Base-by-base conservation (phyloP, 2,329 filamentous ascomycete genomes). In the Emmonsia crescens region DNA sequence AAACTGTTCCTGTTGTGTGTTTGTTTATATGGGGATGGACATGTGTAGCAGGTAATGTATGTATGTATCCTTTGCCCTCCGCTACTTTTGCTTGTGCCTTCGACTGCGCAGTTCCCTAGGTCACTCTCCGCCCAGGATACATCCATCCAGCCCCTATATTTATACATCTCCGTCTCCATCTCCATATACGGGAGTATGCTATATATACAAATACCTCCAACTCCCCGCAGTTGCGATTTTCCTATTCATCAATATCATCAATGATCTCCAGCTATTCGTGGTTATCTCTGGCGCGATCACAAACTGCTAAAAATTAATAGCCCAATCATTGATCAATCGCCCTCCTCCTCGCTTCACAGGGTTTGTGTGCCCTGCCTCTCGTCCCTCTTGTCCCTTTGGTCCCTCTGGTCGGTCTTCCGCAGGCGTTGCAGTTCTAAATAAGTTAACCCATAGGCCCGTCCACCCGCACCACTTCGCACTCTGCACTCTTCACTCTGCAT, bases 261-360 rank as follows among this genome's bases (percentile, higher is more conserved):
- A 57, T 46, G 55, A 57, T 57, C 24, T n/a, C 40, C 38, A 46
- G 40, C 55, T 31, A 57, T 57, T 57, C 55, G 55, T 57, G 38
- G n/a, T n/a, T 31, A n/a, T 33, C 55, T 8, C 14, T 6, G 40
- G 38, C 38, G 38, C 55, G 9, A 44, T 57, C 55, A 57, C 55
- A 42, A 31, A 38, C 40, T 29, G 33, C 52, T 40, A 55, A 27
- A 27, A 55, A 14, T 38, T 40, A 21, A 40, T n/a, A 55, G 52
- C n/a, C 52, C 33, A 55, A 31, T 36, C 31, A 40, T n/a, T 40
- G 52, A 12, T 33, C 33, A 55, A 31, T 36, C 31, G 49, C 49
- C 49, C 49, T 19, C 27, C 49, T 36, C 3, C 27, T 49, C 49
- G 27, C 49, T 54, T 54, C 31, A 16, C n/a, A 21, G 12, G 52